phyloP scores from a whole-genome alignment of 2,329 filamentous ascomycete species.

The Fusarium beomiforme region DNA sequence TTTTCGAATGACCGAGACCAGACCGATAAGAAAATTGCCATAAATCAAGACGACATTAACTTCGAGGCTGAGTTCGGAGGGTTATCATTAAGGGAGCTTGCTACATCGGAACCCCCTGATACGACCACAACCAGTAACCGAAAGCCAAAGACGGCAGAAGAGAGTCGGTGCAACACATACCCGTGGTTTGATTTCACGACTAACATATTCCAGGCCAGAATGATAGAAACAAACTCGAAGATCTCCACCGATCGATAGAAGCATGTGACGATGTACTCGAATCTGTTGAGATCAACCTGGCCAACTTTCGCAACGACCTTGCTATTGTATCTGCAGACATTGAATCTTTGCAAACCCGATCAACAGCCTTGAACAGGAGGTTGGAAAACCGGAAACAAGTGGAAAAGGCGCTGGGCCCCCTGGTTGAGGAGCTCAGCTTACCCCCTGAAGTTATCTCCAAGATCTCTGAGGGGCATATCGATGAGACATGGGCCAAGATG shows the following conservation, averaged over 20 bases:
- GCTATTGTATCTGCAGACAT: constrained; percentile 94
- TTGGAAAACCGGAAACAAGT: constrained; percentile 90
- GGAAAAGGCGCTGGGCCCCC: constrained; percentile 85
- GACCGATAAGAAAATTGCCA: constrained; percentile 29
- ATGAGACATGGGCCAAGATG: constrained; percentile 87
- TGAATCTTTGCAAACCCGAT: constrained; percentile 89
- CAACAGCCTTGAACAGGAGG: constrained; percentile 81
- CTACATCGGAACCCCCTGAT: constrained; percentile 48
- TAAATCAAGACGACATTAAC: constrained; percentile 65
- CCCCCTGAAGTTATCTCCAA: constrained; percentile 84
- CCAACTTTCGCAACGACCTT: constrained; percentile 92
- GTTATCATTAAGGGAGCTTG: constrained; percentile 79
- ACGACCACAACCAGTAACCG: constrained; percentile 44
- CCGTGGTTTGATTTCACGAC: background rate
- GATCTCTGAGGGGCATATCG: constrained; percentile 88
- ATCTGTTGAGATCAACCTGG: constrained; percentile 92
- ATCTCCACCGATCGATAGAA: constrained; percentile 86
- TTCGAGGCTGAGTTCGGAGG: constrained; percentile 81
- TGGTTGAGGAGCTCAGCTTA: constrained; percentile 91
- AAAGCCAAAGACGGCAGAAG: constrained; percentile 72
- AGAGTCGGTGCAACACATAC: constrained; percentile 66
- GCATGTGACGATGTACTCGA: constrained; percentile 93
- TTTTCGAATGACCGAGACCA: constrained; percentile 32
- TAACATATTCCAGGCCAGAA: constrained; percentile 68
- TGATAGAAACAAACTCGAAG: constrained; percentile 87